Conservation (phyloP, 768 basidiomycete species). For the Agrocybe praecox region DNA sequence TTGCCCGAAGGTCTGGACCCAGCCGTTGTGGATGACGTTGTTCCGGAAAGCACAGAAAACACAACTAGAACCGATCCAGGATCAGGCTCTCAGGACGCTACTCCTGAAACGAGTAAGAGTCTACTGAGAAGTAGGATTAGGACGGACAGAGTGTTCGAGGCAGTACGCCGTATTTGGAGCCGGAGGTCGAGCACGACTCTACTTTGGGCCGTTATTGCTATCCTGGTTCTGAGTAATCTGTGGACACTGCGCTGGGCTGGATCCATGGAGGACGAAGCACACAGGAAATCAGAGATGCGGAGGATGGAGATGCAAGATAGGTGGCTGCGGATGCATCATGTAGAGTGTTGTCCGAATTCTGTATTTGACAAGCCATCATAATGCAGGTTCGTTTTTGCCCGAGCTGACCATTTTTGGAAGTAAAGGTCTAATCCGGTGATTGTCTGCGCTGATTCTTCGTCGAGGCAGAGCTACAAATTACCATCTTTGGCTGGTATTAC, state of each 20-base stretch:
- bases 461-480: too few species aligned
- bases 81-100: slow-evolving; percentile 68
- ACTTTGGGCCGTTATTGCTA: slow-evolving; percentile 70
- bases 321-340: slow-evolving; percentile 60
- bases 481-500: too few species aligned
- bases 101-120: slow-evolving; percentile 89
- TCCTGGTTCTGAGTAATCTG: slow-evolving; percentile 77
- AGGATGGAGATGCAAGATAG: slow-evolving; percentile 69
- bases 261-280: slow-evolving; percentile 36
- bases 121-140: slow-evolving; percentile 75
- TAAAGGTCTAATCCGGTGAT: too few species aligned
- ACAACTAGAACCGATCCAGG: slow-evolving; percentile 41
- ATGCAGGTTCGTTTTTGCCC: background rate
- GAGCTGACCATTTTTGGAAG: too few species aligned
- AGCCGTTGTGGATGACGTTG: slow-evolving; percentile 28
- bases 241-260: slow-evolving; percentile 58
- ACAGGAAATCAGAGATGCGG: slow-evolving; percentile 52
- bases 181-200: slow-evolving; percentile 72
- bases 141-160: slow-evolving; percentile 73
- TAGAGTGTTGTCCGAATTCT: background rate
- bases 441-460: too few species aligned
- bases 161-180: slow-evolving; percentile 79
- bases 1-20: slow-evolving; percentile 78
- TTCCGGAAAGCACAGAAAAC: slow-evolving; percentile 12
- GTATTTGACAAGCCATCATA: background rate